Evolutionary conservation across 1,284 basidiomycete genomes (phyloP).

Genomic region (Testicularia cyperi): DNA sequence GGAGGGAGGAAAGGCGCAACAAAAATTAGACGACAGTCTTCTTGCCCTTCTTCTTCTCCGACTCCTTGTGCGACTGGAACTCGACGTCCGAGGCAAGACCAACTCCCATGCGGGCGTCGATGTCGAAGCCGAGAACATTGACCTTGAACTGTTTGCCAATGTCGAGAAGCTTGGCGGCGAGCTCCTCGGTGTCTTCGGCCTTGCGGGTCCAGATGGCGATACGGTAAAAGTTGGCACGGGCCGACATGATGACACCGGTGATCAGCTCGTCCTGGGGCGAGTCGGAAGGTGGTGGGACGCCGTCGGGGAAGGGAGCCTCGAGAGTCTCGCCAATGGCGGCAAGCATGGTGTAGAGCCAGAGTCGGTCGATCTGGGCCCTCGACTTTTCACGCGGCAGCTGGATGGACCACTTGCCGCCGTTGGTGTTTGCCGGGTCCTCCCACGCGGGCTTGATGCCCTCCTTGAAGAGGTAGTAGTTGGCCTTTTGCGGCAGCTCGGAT

Average conservation of each 20-base stretch:
- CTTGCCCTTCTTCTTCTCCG: conserved; percentile 84
- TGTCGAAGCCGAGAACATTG: conserved; percentile 77
- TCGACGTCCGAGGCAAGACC: conserved; percentile 65
- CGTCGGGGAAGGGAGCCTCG: conserved; percentile 46
- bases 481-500: conserved; percentile 88
- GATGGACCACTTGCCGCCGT: conserved; percentile 97
- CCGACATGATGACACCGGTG: conserved; percentile 82
- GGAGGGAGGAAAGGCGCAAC: neutral
- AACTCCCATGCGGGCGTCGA: conserved; percentile 71
- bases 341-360: conserved; percentile 87
- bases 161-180: conserved; percentile 68
- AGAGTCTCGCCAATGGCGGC: conserved; percentile 58
- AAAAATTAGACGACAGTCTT: conserved; percentile 69
- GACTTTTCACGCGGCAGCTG: conserved; percentile 96
- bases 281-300: conserved; percentile 26
- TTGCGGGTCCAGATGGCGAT: conserved; percentile 91
- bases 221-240: conserved; percentile 91
- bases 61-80: conserved; percentile 58
- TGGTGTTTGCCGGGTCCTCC: conserved; percentile 92
- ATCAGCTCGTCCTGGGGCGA: conserved; percentile 47
- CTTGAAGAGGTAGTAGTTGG: conserved; percentile 99
- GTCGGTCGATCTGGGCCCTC: conserved; percentile 78
- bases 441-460: conserved; percentile 78
- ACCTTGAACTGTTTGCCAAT: conserved; percentile 86
- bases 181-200: conserved; percentile 65